Conservation (phyloP, 2,329 filamentous ascomycete genomes). For the Pseudogymnoascus sp. region DNA sequence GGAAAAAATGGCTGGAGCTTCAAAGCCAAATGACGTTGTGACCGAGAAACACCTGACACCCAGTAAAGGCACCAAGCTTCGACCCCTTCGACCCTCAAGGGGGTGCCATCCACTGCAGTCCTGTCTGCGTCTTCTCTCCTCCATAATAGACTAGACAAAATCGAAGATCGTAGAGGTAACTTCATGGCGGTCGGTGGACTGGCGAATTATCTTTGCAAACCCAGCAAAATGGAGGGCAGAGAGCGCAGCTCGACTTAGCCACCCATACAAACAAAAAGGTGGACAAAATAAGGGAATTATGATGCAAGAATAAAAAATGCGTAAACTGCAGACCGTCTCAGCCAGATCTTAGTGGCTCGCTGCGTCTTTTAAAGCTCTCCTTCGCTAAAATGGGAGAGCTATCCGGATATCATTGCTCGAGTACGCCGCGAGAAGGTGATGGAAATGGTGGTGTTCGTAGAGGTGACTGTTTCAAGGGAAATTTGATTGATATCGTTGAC, state of each 20-base stretch:
- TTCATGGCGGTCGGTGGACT: slow-evolving; percentile 2
- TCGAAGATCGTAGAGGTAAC: slow-evolving; percentile 3
- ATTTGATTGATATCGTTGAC: background rate
- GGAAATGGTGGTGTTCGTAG: slow-evolving; percentile 8
- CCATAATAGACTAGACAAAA: background rate
- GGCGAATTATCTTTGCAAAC: slow-evolving; percentile 8
- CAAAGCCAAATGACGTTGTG: slow-evolving; percentile 2
- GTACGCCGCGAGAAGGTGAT: slow-evolving; percentile 10
- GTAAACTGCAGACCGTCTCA: slow-evolving; percentile 5
- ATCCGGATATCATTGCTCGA: slow-evolving; percentile 10
- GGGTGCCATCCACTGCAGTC: background rate
- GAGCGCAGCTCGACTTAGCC: slow-evolving; percentile 20
- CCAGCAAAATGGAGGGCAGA: slow-evolving; percentile 7
- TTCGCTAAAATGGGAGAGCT: slow-evolving; percentile 9
- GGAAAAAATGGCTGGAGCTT: background rate
- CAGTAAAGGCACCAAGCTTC: background rate
- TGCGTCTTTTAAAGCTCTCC: slow-evolving; percentile 10
- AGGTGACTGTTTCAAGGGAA: background rate
- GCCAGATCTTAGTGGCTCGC: background rate
- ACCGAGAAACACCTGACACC: slow-evolving; percentile 4
- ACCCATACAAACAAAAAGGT: slow-evolving; percentile 26
- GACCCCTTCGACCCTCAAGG: background rate
- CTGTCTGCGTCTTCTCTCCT: background rate
- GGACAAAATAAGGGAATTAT: slow-evolving; percentile 33
- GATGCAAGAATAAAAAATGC: slow-evolving; percentile 31